A percentile compares a stretch with the other conserved stretches of the same genome.
These are phyloP conservation scores for Aspergillus baeticus DNA, from an alignment of 495 filamentous ascomycete species.

Conservation along the genomic window DNA sequence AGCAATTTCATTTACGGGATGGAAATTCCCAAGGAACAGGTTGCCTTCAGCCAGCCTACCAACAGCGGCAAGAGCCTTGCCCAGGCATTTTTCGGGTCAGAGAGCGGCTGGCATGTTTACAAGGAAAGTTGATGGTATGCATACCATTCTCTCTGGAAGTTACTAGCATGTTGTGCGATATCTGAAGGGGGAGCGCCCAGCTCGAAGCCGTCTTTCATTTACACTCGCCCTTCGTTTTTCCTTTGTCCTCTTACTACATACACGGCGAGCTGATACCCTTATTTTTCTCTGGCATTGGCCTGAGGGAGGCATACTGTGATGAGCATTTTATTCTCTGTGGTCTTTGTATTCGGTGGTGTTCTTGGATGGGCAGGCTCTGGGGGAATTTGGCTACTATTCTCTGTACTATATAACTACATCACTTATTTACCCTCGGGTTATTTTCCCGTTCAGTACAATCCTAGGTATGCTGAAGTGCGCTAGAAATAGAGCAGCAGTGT, in stretches of 20 bases:
- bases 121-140: slow-evolving; percentile 30
- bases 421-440: slow-evolving; percentile 13
- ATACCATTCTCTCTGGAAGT: neutral
- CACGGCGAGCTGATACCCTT: slow-evolving; percentile 29
- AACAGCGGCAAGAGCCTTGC: slow-evolving; percentile 65
- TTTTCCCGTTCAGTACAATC: slow-evolving; percentile 11
- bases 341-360: slow-evolving; percentile 22
- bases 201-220: slow-evolving; percentile 4
- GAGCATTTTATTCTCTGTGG: slow-evolving; percentile 19
- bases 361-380: slow-evolving; percentile 13
- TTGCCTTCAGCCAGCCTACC: slow-evolving; percentile 77
- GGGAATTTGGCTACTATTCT: slow-evolving; percentile 13
- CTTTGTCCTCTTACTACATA: slow-evolving; percentile 13
- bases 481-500: slow-evolving; percentile 7
- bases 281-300: slow-evolving; percentile 20
- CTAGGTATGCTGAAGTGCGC: slow-evolving; percentile 2
- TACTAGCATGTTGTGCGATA: neutral
- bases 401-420: slow-evolving; percentile 26
- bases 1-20: slow-evolving; percentile 66
- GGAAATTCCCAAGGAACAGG: slow-evolving; percentile 57
- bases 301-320: slow-evolving; percentile 22
- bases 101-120: slow-evolving; percentile 54
- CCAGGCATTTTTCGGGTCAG: slow-evolving; percentile 57
- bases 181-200: neutral
- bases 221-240: slow-evolving; percentile 10